Percentiles rank a stretch among this genome's conserved stretches.
These are phyloP conservation scores for Aspergillus fumigatus DNA, from an alignment of 2,329 filamentous ascomycete genomes.

Conservation along the genomic window DNA sequence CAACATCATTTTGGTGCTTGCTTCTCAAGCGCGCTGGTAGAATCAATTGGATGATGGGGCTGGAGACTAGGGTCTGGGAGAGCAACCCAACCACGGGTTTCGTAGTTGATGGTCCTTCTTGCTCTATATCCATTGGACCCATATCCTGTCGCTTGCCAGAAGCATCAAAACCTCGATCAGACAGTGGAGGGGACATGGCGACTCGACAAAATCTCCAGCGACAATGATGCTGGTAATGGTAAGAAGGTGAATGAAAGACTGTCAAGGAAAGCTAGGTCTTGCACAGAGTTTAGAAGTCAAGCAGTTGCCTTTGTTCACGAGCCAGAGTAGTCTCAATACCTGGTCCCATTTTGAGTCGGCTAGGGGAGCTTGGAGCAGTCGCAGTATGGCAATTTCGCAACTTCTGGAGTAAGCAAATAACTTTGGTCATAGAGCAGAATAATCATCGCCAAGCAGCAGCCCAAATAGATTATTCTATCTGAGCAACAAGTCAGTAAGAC, in stretches of 20 bases:
- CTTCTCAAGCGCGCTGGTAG: constrained; percentile 74
- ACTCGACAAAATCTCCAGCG: background rate
- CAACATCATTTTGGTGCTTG: constrained; percentile 69
- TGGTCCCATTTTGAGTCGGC: background rate
- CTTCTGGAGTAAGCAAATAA: background rate
- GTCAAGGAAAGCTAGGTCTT: background rate
- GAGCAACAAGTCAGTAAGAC: background rate
- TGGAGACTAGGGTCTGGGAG: constrained; percentile 71
- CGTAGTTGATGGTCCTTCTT: constrained; percentile 1
- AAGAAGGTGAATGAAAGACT: background rate
- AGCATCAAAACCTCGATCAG: background rate
- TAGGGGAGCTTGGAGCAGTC: background rate
- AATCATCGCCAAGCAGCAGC: background rate
- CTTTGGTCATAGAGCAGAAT: background rate
- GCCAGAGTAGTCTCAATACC: background rate
- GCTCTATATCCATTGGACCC: constrained; percentile 14
- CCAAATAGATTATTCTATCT: background rate
- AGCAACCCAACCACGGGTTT: constrained; percentile 64
- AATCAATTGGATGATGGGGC: constrained; percentile 70
- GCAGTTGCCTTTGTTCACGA: background rate
- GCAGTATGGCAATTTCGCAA: background rate
- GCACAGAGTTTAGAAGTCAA: background rate
- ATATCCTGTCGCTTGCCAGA: constrained; percentile 1
- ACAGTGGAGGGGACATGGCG: constrained; percentile 9
- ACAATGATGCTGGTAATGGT: background rate